phyloP scores from a whole-genome alignment of 78 protist species.

The Isochrysis galbana region DNA sequence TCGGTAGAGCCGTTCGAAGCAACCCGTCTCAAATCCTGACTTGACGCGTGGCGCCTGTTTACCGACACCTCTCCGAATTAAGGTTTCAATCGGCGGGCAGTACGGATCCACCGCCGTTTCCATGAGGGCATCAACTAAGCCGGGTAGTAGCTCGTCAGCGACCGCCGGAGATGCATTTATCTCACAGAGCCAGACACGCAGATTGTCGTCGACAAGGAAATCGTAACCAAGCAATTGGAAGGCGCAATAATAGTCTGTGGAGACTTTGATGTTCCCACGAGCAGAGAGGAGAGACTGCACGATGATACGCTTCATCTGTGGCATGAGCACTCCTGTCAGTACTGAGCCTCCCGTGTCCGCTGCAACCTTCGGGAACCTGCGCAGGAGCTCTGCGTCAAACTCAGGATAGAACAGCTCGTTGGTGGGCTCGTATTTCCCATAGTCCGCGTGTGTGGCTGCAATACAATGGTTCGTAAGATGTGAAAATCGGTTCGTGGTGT shows the following conservation, averaged over 20 bases:
- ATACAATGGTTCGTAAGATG: constrained; percentile 16
- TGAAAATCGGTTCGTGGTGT: neutral
- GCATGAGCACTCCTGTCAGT: neutral
- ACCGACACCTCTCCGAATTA: no score
- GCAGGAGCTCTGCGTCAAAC: neutral
- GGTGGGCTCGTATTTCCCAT: neutral
- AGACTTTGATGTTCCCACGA: neutral
- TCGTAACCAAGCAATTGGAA: neutral
- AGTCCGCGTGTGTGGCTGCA: neutral
- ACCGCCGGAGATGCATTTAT: constrained; percentile 14
- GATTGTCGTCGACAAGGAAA: neutral
- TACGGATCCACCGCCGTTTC: neutral
- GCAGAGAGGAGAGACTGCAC: neutral
- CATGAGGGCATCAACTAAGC: neutral
- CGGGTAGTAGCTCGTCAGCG: neutral
- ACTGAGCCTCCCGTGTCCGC: neutral
- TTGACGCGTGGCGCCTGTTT: no score
- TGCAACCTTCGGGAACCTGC: neutral
- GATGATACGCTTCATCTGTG: neutral
- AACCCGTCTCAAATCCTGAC: no score
- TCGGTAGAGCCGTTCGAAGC: no score
- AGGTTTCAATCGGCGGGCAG: neutral
- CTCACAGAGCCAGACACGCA: neutral
- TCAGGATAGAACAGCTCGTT: constrained; percentile 10
- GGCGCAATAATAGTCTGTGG: neutral